phyloP scores from a whole-genome alignment of 1,139 yeast genomes.

The Scheffersomyces segobiensis region DNA sequence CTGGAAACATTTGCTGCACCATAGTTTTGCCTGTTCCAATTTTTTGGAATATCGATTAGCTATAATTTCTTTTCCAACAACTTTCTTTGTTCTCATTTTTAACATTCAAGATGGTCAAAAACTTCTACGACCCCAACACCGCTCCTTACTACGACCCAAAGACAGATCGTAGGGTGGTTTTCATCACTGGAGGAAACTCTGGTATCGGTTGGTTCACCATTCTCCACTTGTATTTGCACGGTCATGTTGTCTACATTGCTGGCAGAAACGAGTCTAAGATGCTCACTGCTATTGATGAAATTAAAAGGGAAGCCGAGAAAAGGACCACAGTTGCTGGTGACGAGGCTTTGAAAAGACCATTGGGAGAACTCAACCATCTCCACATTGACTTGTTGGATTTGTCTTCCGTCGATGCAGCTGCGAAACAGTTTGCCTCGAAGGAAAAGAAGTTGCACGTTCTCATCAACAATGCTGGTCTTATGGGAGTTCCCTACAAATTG shows the following conservation, averaged over 20 bases:
- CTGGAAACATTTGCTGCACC: too few species aligned
- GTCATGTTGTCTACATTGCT: slow-evolving; percentile 70
- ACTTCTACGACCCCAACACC: slow-evolving; percentile 23
- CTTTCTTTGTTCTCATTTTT: background rate
- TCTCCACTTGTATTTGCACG: slow-evolving; percentile 75
- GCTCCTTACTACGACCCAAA: slow-evolving; percentile 42
- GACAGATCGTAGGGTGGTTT: slow-evolving; percentile 55
- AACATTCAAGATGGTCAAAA: background rate
- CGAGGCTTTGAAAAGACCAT: slow-evolving; percentile 7
- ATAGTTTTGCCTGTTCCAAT: too few species aligned
- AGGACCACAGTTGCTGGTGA: slow-evolving; percentile 24
- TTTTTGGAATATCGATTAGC: background rate
- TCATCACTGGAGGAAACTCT: slow-evolving; percentile 78
- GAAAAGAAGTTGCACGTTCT: slow-evolving; percentile 35
- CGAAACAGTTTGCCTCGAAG: slow-evolving; percentile 19
- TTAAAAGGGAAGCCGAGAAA: slow-evolving; percentile 52
- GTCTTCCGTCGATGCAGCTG: slow-evolving; percentile 30
- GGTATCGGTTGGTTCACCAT: slow-evolving; percentile 82
- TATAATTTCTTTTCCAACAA: background rate
- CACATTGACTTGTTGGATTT: slow-evolving; percentile 37
- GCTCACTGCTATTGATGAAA: slow-evolving; percentile 53
- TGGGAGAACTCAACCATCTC: slow-evolving; percentile 31
- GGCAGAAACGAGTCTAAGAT: slow-evolving; percentile 66
- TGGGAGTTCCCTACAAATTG: slow-evolving; percentile 37
- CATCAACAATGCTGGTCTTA: slow-evolving; percentile 44